Evolutionary conservation across 2,329 filamentous ascomycete species (phyloP).

Genomic region (Ascochyta clinopodiicola): DNA sequence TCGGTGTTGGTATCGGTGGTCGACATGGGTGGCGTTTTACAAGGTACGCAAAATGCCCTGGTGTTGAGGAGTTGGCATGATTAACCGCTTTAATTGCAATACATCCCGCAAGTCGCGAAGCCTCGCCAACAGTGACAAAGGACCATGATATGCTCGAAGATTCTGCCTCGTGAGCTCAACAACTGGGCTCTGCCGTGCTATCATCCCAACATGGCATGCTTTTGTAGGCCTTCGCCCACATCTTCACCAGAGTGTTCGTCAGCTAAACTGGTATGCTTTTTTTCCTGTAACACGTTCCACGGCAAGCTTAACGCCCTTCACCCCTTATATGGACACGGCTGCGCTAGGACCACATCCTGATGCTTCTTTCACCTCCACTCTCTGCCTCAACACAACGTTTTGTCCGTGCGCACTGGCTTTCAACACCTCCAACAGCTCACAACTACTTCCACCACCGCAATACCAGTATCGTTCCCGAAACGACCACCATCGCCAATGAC

Average conservation of each 20-base stretch:
- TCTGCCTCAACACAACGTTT: neutral
- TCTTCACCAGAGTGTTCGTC: too few species aligned
- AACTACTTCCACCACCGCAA: neutral
- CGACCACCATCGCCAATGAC: neutral
- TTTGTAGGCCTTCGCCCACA: too few species aligned
- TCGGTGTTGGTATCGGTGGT: conserved; percentile 13
- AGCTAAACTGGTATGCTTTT: neutral
- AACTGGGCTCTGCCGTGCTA: too few species aligned
- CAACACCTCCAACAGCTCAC: neutral
- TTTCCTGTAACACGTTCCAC: neutral
- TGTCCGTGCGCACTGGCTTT: too few species aligned
- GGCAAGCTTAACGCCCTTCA: neutral
- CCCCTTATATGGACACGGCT: neutral
- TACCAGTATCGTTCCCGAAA: neutral
- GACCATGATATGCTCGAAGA: neutral
- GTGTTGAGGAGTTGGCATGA: conserved; percentile 7
- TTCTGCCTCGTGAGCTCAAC: too few species aligned
- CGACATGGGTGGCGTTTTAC: conserved; percentile 8
- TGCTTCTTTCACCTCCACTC: neutral
- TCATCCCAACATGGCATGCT: too few species aligned
- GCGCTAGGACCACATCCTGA: neutral
- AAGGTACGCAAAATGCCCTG: neutral
- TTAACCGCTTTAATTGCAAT: conserved; percentile 2
- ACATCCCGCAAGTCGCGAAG: neutral
- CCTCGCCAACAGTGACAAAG: neutral